Evolutionary conservation across 2,329 filamentous ascomycete genomes (phyloP).

Genomic region (Venturia carpophila): DNA sequence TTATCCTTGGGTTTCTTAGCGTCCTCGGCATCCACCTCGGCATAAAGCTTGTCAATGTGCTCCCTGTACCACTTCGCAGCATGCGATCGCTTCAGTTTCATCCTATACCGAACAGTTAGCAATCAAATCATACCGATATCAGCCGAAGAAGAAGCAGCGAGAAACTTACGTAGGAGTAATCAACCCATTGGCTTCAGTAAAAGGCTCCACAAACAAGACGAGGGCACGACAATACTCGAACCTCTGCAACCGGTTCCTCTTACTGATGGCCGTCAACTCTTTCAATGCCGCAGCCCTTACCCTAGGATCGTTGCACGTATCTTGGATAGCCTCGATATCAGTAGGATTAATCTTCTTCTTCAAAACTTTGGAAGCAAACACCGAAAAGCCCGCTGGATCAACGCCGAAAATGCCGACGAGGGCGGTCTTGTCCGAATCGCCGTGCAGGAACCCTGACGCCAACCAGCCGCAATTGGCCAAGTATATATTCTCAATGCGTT

Average conservation of each 20-base stretch:
- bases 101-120: slow-evolving; percentile 33
- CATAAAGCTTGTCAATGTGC: slow-evolving; percentile 54
- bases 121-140: slow-evolving; percentile 21
- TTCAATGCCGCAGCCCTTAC: slow-evolving; percentile 68
- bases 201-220: slow-evolving; percentile 75
- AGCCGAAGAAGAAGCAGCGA: not conserved
- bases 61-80: slow-evolving; percentile 54
- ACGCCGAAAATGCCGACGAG: slow-evolving; percentile 85
- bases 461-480: slow-evolving; percentile 72
- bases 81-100: slow-evolving; percentile 66
- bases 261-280: slow-evolving; percentile 69
- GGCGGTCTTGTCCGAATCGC: slow-evolving; percentile 71
- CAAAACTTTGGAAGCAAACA: slow-evolving; percentile 70
- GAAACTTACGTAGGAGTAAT: slow-evolving; percentile 73
- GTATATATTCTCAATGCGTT: slow-evolving; percentile 93
- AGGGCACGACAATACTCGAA: slow-evolving; percentile 76
- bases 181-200: slow-evolving; percentile 86
- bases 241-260: slow-evolving; percentile 81
- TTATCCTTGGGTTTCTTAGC: slow-evolving; percentile 11
- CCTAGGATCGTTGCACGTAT: slow-evolving; percentile 58
- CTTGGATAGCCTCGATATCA: slow-evolving; percentile 60
- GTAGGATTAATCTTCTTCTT: slow-evolving; percentile 55
- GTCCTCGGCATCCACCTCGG: slow-evolving; percentile 36
- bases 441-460: slow-evolving; percentile 79
- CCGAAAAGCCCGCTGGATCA: slow-evolving; percentile 74